Conservation (phyloP, 2,329 filamentous ascomycete genomes). For the Paraconiothyrium sp. region DNA sequence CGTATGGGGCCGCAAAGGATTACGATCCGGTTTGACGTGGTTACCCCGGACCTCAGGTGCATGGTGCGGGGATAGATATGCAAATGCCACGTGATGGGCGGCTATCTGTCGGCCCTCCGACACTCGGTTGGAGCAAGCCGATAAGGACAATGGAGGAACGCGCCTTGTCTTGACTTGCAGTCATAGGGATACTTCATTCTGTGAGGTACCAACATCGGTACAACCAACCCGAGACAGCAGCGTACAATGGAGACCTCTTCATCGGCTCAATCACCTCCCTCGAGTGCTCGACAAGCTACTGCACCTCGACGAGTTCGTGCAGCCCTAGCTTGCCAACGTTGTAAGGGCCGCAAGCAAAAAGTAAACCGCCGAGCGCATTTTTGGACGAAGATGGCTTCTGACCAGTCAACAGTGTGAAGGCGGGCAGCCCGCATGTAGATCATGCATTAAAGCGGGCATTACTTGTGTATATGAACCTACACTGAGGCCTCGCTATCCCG, state of each 20-base stretch:
- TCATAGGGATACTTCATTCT: background rate
- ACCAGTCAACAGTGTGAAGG: slow-evolving; percentile 34
- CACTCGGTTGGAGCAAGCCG: background rate
- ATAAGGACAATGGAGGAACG: slow-evolving; percentile 12
- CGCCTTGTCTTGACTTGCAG: slow-evolving; percentile 7
- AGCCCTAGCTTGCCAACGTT: slow-evolving; percentile 37
- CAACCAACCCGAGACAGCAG: background rate
- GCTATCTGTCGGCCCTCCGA: background rate
- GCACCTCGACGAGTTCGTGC: slow-evolving; percentile 31
- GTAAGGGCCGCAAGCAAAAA: slow-evolving; percentile 38
- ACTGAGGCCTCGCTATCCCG: slow-evolving; percentile 37
- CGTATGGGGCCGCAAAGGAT: background rate
- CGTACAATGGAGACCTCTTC: slow-evolving; percentile 18
- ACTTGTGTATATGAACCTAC: slow-evolving; percentile 37
- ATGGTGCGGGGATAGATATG: background rate
- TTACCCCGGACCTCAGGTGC: background rate
- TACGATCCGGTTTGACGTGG: background rate
- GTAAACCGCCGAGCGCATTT: slow-evolving; percentile 22
- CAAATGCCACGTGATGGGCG: background rate
- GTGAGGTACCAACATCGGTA: background rate
- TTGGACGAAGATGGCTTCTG: slow-evolving; percentile 1
- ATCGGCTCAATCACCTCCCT: slow-evolving; percentile 15
- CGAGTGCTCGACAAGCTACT: slow-evolving; percentile 14
- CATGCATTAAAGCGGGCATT: slow-evolving; percentile 31
- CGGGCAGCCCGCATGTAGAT: slow-evolving; percentile 30